Conservation (phyloP, 1,284 basidiomycete species). For the Neotropicomus parvogracilis region DNA sequence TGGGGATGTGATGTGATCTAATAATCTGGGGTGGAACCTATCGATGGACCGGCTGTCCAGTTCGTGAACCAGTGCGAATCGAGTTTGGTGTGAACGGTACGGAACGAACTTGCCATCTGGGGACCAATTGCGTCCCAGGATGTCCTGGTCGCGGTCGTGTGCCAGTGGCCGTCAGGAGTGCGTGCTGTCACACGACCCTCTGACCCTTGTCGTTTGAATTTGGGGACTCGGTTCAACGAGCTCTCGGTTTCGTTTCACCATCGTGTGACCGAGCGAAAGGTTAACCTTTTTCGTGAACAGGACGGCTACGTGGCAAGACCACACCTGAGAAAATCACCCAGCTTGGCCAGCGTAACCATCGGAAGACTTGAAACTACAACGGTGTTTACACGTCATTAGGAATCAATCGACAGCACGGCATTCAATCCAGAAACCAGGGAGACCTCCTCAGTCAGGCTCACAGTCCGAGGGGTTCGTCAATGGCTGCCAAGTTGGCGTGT, state of each 20-base stretch:
- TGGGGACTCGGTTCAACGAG: background rate
- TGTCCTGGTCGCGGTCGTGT: slow-evolving; percentile 1
- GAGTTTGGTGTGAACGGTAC: slow-evolving; percentile 7
- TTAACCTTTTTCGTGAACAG: background rate
- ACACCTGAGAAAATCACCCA: background rate
- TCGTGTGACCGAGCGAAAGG: slow-evolving; percentile 4
- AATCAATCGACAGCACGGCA: background rate
- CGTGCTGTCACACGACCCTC: slow-evolving; percentile 14
- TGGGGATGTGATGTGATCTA: slow-evolving; percentile 15
- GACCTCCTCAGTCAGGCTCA: slow-evolving; percentile 1
- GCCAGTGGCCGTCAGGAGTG: slow-evolving; percentile 4
- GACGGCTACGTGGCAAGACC: background rate
- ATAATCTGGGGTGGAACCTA: slow-evolving; percentile 8
- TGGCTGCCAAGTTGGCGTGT: too few relatives aligned
- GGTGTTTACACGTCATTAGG: slow-evolving; percentile 19
- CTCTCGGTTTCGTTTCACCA: slow-evolving; percentile 1
- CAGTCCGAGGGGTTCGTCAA: too few relatives aligned
- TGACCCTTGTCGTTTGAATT: slow-evolving; percentile 14
- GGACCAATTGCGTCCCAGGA: slow-evolving; percentile 11
- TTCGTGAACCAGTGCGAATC: slow-evolving; percentile 14
- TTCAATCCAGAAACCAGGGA: background rate
- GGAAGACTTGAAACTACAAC: slow-evolving; percentile 21
- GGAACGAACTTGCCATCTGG: slow-evolving; percentile 17
- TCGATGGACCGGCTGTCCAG: slow-evolving; percentile 5
- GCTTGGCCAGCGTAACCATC: slow-evolving; percentile 2